Evolutionary conservation across 1,284 basidiomycete species (phyloP).

Genomic region (Sphaerobolus stellatus): DNA sequence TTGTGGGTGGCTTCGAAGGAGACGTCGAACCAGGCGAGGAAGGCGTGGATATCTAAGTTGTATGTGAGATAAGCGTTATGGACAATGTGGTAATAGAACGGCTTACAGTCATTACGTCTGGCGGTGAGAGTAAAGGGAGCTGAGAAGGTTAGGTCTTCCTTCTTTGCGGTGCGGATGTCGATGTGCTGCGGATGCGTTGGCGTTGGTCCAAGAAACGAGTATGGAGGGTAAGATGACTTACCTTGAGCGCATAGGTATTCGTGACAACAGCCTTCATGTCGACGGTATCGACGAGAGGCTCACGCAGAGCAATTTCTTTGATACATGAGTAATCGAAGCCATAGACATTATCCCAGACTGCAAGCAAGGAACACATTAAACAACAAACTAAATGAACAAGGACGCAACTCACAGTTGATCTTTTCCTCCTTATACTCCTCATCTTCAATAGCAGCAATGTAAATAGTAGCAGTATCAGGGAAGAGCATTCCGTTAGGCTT

Average conservation of each 20-base stretch:
- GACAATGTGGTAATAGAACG: neutral
- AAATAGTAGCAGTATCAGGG: slow-evolving; percentile 93
- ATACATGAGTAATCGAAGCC: slow-evolving; percentile 99
- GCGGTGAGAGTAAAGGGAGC: slow-evolving; percentile 80
- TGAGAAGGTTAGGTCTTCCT: slow-evolving; percentile 91
- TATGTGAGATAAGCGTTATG: slow-evolving; percentile 6
- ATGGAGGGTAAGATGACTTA: slow-evolving; percentile 28
- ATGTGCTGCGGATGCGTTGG: slow-evolving; percentile 60
- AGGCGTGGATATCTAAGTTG: slow-evolving; percentile 89
- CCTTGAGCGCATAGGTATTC: slow-evolving; percentile 85
- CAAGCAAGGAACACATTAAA: neutral
- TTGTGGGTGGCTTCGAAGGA: slow-evolving; percentile 96
- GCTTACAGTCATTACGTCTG: slow-evolving; percentile 90
- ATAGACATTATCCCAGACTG: slow-evolving; percentile 99
- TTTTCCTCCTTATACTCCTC: slow-evolving; percentile 99
- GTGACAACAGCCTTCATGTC: slow-evolving; percentile 91
- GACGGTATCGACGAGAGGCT: slow-evolving; percentile 97
- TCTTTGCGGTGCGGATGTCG: slow-evolving; percentile 88
- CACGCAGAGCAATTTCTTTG: slow-evolving; percentile 96
- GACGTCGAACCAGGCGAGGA: slow-evolving; percentile 99
- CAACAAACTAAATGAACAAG: neutral
- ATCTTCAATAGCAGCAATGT: slow-evolving; percentile 97
- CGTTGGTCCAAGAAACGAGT: neutral
- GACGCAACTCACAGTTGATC: slow-evolving; percentile 81
- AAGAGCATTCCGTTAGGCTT: slow-evolving; percentile 91